Base-by-base conservation (phyloP, 1,284 basidiomycete genomes). In the Fomitopsis schrenkii region DNA sequence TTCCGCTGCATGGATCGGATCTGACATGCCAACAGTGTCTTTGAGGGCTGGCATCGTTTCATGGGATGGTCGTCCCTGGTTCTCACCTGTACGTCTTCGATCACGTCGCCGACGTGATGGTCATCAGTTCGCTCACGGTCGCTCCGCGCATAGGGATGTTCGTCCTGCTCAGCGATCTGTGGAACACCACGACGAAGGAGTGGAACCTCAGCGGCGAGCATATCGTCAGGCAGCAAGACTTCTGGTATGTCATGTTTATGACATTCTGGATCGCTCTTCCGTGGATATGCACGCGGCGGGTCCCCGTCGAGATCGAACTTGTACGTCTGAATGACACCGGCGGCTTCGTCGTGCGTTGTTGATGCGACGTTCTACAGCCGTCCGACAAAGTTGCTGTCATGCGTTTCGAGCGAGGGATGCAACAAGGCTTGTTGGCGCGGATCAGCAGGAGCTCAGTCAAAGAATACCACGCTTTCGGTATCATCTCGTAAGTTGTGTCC, bases 31-130 rank as follows among this genome's bases (percentile, higher is more conserved):
- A 30, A 30, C 62, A 88, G 86, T 69, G 80, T 88, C 30, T 90
- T 90, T 67, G 90, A 91, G 70, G 81, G 87, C 55, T 83, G 88
- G 63, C 89, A 91, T 72, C 85, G 90, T 26, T 91, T 91, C 72
- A 79, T 87, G 58, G 90, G 90, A 42, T 92, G 90, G 90, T 75
- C 82, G 28, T 80, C 82, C 42, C 76, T 91, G 19, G 70, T 84
- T 63, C 78, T 81, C 64, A 88, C 84, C 35, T 88, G 85, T 83
- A 64, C 67, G 78, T 65, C 38, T 28, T 48, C 55, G 15, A 33
- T 64, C n/a, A 36, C 10, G 22, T 33, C 26, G 22, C 22, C 22
- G 45, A 26, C 19, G 33, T 28, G 41, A 42, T 54, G 19, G 15
- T 9, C 52, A 9, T 19, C 28, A 14, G 5, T 15, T 22, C 14